Base-by-base conservation (phyloP, 768 basidiomycete genomes). In the Gloeostereum incarnatum region DNA sequence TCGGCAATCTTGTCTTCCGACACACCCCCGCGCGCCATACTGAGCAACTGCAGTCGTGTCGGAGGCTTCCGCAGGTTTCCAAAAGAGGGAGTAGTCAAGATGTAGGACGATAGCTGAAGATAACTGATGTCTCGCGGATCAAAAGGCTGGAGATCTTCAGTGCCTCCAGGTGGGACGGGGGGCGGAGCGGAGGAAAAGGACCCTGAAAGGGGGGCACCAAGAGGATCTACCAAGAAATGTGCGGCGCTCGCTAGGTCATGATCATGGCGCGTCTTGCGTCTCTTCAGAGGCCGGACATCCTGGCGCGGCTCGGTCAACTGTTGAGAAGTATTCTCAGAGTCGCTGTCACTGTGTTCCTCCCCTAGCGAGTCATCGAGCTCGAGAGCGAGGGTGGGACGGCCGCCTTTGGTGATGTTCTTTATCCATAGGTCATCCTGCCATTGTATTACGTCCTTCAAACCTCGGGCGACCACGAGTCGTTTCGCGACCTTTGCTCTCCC, bases 21-120 rank as follows among this genome's bases (percentile, higher is more conserved):
- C 33, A 65, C 66, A 24, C 77, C 78, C 31, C 82, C 79, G 31
- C 81, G 77, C 32, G 65, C 61, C 8, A 65, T 60, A 0, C 66
- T 58, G 23, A 89, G 67, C 19, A 78, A 56, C 45, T 85, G 81
- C 6, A 89, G 66, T 23, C 86, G 81, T 2, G 79, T 77, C 2
- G 77, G 84, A n/a, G 11, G 13, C 11, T 11, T 34, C 19, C 4
- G 16, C 19, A 14, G 19, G 3, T 11, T 7, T 17, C n/a, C 19
- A 20, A 17, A n/a, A 14, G 51, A 43, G 18, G 59, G 50, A 13
- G 68, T 68, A 4, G 73, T 69, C 5, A 85, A 67, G 25, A 82
- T 58, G 47, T 79, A 77, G 1, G 67, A 61, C 31, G 75, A 59
- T 33, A 76, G 39, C n/a, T n/a, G n/a, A n/a, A n/a, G n/a, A n/a